These are phyloP conservation scores for Filosporella fistucella DNA, from an alignment of 495 filamentous ascomycete genomes.

Conservation along the genomic window DNA sequence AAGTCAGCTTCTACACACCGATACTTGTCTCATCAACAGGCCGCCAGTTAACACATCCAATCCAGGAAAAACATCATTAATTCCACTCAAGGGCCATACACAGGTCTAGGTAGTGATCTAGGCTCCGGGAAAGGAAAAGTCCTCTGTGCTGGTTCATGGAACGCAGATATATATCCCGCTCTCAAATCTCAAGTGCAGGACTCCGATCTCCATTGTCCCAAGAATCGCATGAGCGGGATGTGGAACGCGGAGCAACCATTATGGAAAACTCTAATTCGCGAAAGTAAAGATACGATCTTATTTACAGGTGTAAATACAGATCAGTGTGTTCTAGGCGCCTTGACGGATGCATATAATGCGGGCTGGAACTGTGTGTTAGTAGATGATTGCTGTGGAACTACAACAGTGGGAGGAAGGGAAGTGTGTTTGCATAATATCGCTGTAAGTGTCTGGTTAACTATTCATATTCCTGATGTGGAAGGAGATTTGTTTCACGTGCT, in stretches of 20 bases:
- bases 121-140: conserved; percentile 39
- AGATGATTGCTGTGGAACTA: conserved; percentile 49
- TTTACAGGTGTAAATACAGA: conserved; percentile 58
- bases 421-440: conserved; percentile 27
- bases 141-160: conserved; percentile 50
- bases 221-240: conserved; percentile 53
- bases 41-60: no score
- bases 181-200: conserved; percentile 30
- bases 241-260: conserved; percentile 36
- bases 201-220: conserved; percentile 47
- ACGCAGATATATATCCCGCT: conserved; percentile 42
- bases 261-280: conserved; percentile 22
- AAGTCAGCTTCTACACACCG: no score
- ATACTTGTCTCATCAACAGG: no score
- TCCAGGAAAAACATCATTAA: conserved; percentile 22
- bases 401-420: conserved; percentile 30
- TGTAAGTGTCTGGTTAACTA: conserved; percentile 21
- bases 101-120: conserved; percentile 42
- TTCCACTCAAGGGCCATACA: conserved; percentile 20
- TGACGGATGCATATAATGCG: conserved; percentile 46
- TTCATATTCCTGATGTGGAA: no score
- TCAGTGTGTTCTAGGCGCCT: conserved; percentile 52
- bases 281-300: conserved; percentile 42
- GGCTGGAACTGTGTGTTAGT: conserved; percentile 53
- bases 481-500: no score